Percentiles rank a stretch among this genome's conserved stretches.
Conservation (phyloP, 2,329 filamentous ascomycete genomes). For the Verticillium klebahnii region DNA sequence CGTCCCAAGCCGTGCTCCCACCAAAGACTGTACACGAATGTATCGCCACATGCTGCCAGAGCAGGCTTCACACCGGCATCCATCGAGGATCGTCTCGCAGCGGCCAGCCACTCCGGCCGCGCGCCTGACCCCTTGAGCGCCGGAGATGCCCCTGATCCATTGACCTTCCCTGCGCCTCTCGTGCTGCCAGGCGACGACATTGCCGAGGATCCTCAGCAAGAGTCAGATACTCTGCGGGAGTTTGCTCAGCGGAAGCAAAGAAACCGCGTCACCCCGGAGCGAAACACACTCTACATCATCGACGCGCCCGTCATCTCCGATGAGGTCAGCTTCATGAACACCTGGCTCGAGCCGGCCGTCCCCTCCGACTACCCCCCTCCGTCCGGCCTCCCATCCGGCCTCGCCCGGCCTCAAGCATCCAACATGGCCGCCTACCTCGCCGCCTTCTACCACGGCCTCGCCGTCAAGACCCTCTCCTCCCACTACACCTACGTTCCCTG, state of each 20-base stretch:
- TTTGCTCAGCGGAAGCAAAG: slow-evolving; percentile 43
- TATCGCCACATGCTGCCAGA: background rate
- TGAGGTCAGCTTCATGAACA: slow-evolving; percentile 28
- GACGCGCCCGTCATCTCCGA: slow-evolving; percentile 34
- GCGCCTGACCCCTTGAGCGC: background rate
- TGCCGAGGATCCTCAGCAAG: slow-evolving; percentile 43
- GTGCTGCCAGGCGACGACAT: slow-evolving; percentile 57
- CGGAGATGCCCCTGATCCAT: slow-evolving; percentile 28
- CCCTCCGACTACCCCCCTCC: slow-evolving; percentile 1
- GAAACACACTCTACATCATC: slow-evolving; percentile 51
- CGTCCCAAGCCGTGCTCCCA: background rate
- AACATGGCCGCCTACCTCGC: slow-evolving; percentile 31
- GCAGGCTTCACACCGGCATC: background rate
- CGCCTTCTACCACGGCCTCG: slow-evolving; percentile 49
- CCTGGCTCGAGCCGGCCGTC: slow-evolving; percentile 33
- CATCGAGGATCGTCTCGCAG: background rate
- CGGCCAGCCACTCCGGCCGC: background rate
- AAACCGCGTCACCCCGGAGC: slow-evolving; percentile 41
- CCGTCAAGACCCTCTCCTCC: slow-evolving; percentile 36
- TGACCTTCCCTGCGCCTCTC: slow-evolving; percentile 52
- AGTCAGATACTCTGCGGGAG: slow-evolving; percentile 45
- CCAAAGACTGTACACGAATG: background rate
- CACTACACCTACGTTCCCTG: slow-evolving; percentile 44
- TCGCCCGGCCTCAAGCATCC: slow-evolving; percentile 17
- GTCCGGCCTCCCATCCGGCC: slow-evolving; percentile 6